These are phyloP conservation scores for Tolypocladium guangdongense DNA, from an alignment of 2,329 filamentous ascomycete genomes.

Conservation along the genomic window DNA sequence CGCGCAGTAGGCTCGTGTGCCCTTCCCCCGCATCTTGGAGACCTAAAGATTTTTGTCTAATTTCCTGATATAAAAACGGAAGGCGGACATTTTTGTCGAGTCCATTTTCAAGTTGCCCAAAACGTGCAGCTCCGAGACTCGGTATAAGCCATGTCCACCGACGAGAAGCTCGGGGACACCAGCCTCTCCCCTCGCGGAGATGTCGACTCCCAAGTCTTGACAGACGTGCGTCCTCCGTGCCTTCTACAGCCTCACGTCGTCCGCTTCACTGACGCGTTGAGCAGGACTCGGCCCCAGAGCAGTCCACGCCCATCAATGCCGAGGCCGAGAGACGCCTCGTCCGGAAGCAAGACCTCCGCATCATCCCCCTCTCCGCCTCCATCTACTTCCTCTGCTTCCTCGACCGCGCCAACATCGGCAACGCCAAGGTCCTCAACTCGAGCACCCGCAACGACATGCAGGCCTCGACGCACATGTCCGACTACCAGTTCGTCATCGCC, in stretches of 20 bases:
- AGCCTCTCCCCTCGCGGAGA: not conserved
- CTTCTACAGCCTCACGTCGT: not conserved
- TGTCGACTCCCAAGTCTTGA: not conserved
- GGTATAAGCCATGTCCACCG: not conserved
- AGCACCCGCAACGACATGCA: slow-evolving; percentile 51
- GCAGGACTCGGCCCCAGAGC: not conserved
- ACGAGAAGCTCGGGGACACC: not conserved
- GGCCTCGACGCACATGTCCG: slow-evolving; percentile 48
- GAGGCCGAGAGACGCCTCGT: slow-evolving; percentile 27
- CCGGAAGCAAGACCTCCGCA: slow-evolving; percentile 50
- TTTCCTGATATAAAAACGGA: not conserved
- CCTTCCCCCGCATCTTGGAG: not conserved
- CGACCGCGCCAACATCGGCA: slow-evolving; percentile 59
- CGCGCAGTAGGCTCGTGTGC: not conserved
- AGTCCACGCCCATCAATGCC: not conserved
- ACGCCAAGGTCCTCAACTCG: slow-evolving; percentile 55
- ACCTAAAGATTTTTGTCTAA: not conserved
- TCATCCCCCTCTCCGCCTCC: slow-evolving; percentile 49
- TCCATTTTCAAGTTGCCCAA: not conserved
- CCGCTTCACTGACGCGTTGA: not conserved
- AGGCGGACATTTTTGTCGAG: not conserved
- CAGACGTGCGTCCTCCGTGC: not conserved
- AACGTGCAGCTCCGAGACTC: too few relatives aligned
- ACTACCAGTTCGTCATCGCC: slow-evolving; percentile 46
- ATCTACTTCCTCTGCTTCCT: slow-evolving; percentile 61